Evolutionary conservation across 192 early-diverging fungal species (phyloP), one percentile per base, ranked within the genome.

Genomic region (Phlyctochytrium planicorne): DNA sequence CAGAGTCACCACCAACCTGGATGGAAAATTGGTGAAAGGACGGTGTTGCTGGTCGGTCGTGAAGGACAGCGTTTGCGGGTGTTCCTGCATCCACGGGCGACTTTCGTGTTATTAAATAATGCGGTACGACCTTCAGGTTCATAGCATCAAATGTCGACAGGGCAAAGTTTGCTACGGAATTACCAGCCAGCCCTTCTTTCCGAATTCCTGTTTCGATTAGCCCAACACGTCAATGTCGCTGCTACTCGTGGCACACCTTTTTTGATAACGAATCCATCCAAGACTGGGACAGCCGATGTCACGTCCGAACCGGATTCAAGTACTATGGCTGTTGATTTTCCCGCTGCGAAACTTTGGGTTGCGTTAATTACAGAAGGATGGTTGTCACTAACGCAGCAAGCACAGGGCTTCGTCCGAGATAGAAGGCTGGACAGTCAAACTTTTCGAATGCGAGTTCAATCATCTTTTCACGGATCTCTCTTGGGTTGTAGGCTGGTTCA

Each of bases 361-460:
- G 35, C 33, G 47, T 34, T 23, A 75, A 24, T 20, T 20, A 14
- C 10, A 2, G 31, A 67, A 52, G 14, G 61, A 20, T 40, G 27
- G 23, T 29, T 12, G n/a, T 52, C 24, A 65, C 66, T 87, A n/a
- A 93, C 82, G 96, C 91, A 29, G 95, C 84, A 64, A 99, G 88
- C 25, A 97, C 96, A 0, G 97, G 91, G 30, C 87, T 88, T 72
- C 94, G 91, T 63, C 90, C 92, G 33, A 97, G 77, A 81, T 93
- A 98, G 73, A 99, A 98, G 23, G 95, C 95, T 34, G 95, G 94
- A 34, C 89, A 84, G 30, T 89, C 75, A 66, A 91, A 97, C 78
- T 87, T 91, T 76, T 99, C 97, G 83, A 99, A 99, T 0, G 94
- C 94, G 60, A 98, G 66, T 68, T 98, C 97, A 36, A 87, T 82